Conservation (phyloP, 495 filamentous ascomycete species). For the Baudoinia panamericana region DNA sequence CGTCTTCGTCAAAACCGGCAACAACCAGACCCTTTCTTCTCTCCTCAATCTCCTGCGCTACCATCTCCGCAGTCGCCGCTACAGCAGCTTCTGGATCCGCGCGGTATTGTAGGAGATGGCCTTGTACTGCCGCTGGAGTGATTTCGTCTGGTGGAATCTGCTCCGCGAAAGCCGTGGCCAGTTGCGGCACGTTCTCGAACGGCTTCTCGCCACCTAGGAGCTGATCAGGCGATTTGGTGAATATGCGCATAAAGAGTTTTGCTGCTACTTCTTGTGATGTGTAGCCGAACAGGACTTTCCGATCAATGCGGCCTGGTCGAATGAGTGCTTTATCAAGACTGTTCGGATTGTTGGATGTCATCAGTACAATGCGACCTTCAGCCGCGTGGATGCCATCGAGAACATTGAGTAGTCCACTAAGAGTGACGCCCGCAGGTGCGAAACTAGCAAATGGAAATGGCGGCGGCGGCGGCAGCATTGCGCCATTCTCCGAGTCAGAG, state of each 20-base stretch:
- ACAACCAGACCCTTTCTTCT: neutral
- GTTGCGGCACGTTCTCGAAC: conserved; percentile 22
- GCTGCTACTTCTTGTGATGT: conserved; percentile 35
- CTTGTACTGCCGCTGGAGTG: conserved; percentile 57
- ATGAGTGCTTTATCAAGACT: conserved; percentile 20
- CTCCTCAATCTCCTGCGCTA: neutral
- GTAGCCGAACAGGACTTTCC: conserved; percentile 25
- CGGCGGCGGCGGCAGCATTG: no score
- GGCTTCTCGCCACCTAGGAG: neutral
- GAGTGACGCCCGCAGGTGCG: conserved; percentile 14
- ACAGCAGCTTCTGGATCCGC: conserved; percentile 1
- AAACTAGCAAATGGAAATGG: no score
- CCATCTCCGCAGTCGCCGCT: neutral
- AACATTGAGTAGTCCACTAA: conserved; percentile 22
- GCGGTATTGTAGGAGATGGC: conserved; percentile 31
- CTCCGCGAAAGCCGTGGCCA: conserved; percentile 39
- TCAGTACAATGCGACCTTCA: conserved; percentile 20
- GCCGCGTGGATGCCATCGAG: conserved; percentile 18
- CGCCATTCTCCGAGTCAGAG: no score
- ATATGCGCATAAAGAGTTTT: conserved; percentile 41
- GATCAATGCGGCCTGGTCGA: conserved; percentile 22
- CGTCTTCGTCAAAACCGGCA: conserved; percentile 1
- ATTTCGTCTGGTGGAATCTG: conserved; percentile 42
- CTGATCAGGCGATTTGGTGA: conserved; percentile 38
- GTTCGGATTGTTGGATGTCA: conserved; percentile 22